These are phyloP conservation scores for Xerocomus minutiporus DNA, from an alignment of 1,284 basidiomycete species.

Conservation along the genomic window DNA sequence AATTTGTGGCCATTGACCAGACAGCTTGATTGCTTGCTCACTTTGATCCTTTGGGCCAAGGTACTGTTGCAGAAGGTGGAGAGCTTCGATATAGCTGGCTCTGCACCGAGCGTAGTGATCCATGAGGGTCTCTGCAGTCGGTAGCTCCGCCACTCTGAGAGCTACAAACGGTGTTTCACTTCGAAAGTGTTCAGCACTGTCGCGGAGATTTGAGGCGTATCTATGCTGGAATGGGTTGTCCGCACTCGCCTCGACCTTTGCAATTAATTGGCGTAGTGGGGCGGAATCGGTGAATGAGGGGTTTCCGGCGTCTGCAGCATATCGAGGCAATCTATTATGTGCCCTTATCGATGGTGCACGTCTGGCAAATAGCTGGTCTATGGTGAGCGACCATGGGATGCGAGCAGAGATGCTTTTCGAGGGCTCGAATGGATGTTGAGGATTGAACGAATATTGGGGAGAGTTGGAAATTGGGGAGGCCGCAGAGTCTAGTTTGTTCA, in stretches of 20 bases:
- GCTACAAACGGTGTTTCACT: neutral
- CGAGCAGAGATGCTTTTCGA: neutral
- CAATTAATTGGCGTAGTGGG: constrained; percentile 10
- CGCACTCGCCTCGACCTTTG: neutral
- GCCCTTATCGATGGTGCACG: neutral
- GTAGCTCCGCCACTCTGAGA: neutral
- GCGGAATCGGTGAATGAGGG: neutral
- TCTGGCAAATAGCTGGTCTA: constrained; percentile 12
- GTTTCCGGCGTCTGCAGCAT: neutral
- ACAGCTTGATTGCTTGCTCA: neutral
- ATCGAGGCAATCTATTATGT: neutral
- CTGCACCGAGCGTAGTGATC: neutral
- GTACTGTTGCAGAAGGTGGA: neutral
- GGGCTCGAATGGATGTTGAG: constrained; percentile 15
- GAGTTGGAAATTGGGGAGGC: neutral
- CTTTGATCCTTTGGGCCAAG: neutral
- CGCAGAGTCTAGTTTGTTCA: neutral
- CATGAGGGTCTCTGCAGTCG: neutral
- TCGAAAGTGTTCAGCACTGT: neutral
- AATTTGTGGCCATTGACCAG: neutral
- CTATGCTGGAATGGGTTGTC: neutral
- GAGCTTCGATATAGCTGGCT: neutral
- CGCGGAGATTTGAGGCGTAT: neutral
- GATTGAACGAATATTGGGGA: neutral
- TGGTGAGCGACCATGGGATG: neutral